A percentile compares a stretch with the other conserved stretches of the same genome.
Evolutionary conservation across 1,139 yeast genomes (phyloP).

Genomic region (Suhomyces guaymorum): DNA sequence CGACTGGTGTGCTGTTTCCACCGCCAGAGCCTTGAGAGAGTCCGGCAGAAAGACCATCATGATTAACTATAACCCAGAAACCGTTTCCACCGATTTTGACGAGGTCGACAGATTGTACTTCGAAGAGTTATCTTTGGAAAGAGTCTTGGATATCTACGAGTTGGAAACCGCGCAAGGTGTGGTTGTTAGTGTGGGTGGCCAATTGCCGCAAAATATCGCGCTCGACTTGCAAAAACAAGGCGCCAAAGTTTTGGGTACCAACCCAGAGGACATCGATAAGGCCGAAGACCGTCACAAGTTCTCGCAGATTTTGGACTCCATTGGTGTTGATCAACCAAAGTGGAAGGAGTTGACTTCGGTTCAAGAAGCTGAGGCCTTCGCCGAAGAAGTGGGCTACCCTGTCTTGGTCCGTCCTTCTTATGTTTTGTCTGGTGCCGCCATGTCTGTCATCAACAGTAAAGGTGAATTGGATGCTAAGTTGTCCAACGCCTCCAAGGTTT

Average conservation of each 20-base stretch:
- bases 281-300: constrained; percentile 99
- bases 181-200: constrained; percentile 97
- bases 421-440: constrained; percentile 97
- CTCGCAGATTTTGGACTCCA: constrained; percentile 88
- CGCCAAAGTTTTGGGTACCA: constrained; percentile 88
- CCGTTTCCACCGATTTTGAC: constrained; percentile 97
- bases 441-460: constrained; percentile 84
- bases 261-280: constrained; percentile 91
- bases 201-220: constrained; percentile 96
- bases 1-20: constrained; percentile 98
- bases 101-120: constrained; percentile 97
- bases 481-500: constrained; percentile 85
- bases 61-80: constrained; percentile 98
- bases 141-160: constrained; percentile 96
- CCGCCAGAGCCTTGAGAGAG: constrained; percentile 91
- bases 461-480: constrained; percentile 79
- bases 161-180: constrained; percentile 87
- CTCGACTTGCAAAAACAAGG: constrained; percentile 77
- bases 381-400: constrained; percentile 87
- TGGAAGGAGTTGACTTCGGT: constrained; percentile 95
- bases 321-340: constrained; percentile 89
- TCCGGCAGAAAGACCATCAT: constrained; percentile 88
- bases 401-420: constrained; percentile 97
- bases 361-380: constrained; percentile 82
- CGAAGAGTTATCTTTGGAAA: constrained; percentile 91